A percentile compares a stretch with the other conserved stretches of the same genome.
These are phyloP conservation scores for Vigna radiata DNA, from an alignment of 306 rosid species.

Conservation along the genomic window DNA sequence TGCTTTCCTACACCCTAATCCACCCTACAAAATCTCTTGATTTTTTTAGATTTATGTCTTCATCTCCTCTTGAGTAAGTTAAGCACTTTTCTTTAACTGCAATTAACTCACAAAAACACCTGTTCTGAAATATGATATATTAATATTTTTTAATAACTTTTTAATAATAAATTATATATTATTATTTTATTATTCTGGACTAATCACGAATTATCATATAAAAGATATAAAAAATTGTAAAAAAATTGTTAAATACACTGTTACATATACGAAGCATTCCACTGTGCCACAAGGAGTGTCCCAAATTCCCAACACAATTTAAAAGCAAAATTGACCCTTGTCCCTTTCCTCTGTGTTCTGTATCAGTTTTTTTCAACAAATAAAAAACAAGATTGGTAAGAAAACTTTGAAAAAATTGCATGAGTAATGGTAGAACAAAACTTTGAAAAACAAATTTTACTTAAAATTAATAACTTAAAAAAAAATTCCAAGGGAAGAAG, in stretches of 20 bases:
- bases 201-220: too few relatives aligned
- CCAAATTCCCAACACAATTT: conserved; percentile 51
- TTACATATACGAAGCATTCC: conserved; percentile 27
- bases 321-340: conserved; percentile 21
- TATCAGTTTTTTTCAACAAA: not conserved
- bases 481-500: conserved; percentile 48
- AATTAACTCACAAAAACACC: conserved; percentile 3
- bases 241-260: too few relatives aligned
- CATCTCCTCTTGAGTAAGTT: conserved; percentile 15
- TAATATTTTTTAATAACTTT: too few relatives aligned
- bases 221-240: too few relatives aligned
- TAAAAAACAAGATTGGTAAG: conserved; percentile 31
- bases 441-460: conserved; percentile 40
- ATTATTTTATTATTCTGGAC: too few relatives aligned
- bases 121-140: too few relatives aligned
- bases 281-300: conserved; percentile 17
- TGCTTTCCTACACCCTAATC: not conserved
- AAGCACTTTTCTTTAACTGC: conserved; percentile 28
- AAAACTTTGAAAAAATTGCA: conserved; percentile 45
- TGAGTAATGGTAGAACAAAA: conserved; percentile 48
- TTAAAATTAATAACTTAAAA: conserved; percentile 2
- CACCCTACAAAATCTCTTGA: not conserved
- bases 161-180: too few relatives aligned
- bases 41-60: not conserved
- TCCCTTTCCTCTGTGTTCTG: conserved; percentile 25